phyloP scores from a whole-genome alignment of 169 alveolate genomes.

The Plasmodium fragile region DNA sequence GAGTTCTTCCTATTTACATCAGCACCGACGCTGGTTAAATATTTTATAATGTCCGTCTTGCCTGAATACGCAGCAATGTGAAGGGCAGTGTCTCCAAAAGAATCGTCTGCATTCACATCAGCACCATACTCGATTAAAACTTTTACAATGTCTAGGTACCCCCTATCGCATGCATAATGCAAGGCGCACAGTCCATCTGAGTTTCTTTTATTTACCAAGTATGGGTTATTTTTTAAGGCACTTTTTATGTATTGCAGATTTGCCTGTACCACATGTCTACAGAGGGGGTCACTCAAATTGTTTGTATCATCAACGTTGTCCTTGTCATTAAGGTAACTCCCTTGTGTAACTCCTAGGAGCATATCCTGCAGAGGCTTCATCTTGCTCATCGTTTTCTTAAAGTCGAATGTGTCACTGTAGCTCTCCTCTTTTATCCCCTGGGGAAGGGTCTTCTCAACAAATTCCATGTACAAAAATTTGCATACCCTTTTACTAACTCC shows the following conservation, averaged over 20 bases:
- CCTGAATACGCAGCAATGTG: constrained; percentile 62
- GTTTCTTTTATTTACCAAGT: constrained; percentile 71
- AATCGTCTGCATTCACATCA: constrained; percentile 62
- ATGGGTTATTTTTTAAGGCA: constrained; percentile 12
- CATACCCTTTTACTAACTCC: constrained; percentile 20
- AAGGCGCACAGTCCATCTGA: constrained; percentile 79
- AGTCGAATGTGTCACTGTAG: neutral
- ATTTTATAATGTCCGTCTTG: constrained; percentile 16
- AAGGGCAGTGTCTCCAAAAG: constrained; percentile 43
- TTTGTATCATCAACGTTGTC: neutral
- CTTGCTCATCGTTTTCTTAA: constrained; percentile 33
- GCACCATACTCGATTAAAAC: constrained; percentile 75
- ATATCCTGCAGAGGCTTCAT: constrained; percentile 36
- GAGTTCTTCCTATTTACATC: constrained; percentile 33
- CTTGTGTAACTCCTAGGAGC: neutral
- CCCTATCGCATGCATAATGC: constrained; percentile 80
- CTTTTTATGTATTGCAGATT: constrained; percentile 22
- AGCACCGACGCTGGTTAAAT: constrained; percentile 38
- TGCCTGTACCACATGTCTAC: constrained; percentile 16
- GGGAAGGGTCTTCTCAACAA: constrained; percentile 35
- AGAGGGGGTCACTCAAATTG: constrained; percentile 31
- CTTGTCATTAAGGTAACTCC: neutral
- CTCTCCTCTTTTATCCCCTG: constrained; percentile 11
- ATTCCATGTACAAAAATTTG: constrained; percentile 50
- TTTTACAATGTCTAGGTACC: constrained; percentile 74